These are phyloP conservation scores for Pulveroboletus sp. DNA, from an alignment of 768 basidiomycete genomes.

Conservation along the genomic window DNA sequence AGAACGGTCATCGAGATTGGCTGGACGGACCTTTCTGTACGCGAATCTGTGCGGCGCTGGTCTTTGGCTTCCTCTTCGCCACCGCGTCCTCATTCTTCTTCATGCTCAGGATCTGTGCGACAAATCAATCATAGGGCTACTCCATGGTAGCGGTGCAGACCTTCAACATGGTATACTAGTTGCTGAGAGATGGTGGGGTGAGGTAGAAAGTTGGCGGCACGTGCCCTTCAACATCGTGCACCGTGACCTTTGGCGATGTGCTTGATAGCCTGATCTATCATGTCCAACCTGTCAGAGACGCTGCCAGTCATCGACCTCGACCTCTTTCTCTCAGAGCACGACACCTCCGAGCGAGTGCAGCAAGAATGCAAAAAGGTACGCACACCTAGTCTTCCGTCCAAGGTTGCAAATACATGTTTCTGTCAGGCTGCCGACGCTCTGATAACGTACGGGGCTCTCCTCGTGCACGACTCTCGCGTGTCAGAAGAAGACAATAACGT, in stretches of 20 bases:
- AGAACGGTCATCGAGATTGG: not conserved
- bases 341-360: constrained; percentile 42
- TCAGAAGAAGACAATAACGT: constrained; percentile 72
- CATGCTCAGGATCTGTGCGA: constrained; percentile 90
- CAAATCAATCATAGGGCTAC: constrained; percentile 5
- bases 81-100: constrained; percentile 99
- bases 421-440: constrained; percentile 74
- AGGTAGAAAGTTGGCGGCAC: constrained; percentile 26
- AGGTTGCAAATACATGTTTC: not conserved
- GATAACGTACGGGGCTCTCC: constrained; percentile 79
- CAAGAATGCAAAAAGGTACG: constrained; percentile 65
- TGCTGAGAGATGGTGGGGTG: constrained; percentile 12
- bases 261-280: constrained; percentile 14
- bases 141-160: constrained; percentile 17
- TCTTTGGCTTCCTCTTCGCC: constrained; percentile 97
- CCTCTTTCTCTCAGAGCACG: constrained; percentile 49
- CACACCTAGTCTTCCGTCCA: not conserved
- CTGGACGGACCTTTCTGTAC: constrained; percentile 88
- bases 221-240: constrained; percentile 21
- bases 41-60: constrained; percentile 94
- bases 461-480: constrained; percentile 82
- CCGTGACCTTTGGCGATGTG: too few relatives aligned
- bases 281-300: constrained; percentile 42
- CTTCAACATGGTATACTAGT: constrained; percentile 39
- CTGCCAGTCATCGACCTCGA: constrained; percentile 79